These are phyloP conservation scores for Fusarium globosum DNA, from an alignment of 2,329 filamentous ascomycete species.

Conservation along the genomic window DNA sequence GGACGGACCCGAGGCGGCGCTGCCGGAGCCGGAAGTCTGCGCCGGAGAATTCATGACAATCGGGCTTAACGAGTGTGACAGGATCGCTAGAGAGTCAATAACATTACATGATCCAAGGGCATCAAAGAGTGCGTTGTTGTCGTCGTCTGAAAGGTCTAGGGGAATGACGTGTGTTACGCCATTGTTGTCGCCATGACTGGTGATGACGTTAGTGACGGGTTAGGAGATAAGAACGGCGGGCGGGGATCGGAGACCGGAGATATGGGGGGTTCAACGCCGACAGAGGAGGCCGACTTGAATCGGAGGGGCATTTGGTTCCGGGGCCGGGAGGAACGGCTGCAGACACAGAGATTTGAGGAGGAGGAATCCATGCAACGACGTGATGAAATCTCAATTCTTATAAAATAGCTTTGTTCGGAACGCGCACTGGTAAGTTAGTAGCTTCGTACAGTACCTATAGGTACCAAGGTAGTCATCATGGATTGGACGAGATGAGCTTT, in stretches of 20 bases:
- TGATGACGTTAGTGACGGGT: slow-evolving; percentile 26
- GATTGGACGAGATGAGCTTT: not conserved
- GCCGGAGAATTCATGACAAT: slow-evolving; percentile 15
- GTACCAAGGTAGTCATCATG: not conserved
- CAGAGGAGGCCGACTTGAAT: not conserved
- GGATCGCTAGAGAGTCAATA: not conserved
- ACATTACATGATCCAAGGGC: not conserved
- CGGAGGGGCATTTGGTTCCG: not conserved
- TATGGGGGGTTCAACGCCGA: not conserved
- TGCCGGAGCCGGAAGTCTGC: slow-evolving; percentile 8
- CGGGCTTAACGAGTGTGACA: not conserved
- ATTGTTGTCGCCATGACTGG: slow-evolving; percentile 12
- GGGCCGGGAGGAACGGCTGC: slow-evolving; percentile 2
- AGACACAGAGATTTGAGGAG: not conserved
- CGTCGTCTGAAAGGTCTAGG: not conserved
- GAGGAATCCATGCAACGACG: not conserved
- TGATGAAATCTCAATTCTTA: not conserved
- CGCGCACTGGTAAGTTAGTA: not conserved
- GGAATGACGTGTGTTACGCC: slow-evolving; percentile 3
- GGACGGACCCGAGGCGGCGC: slow-evolving; percentile 12
- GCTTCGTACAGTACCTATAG: not conserved
- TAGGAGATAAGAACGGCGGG: slow-evolving; percentile 14
- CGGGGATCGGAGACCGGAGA: slow-evolving; percentile 6
- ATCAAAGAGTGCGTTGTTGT: not conserved
- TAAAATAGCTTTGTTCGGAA: not conserved